phyloP scores from a whole-genome alignment of 1,139 yeast genomes.

The Arxiozyma slooffiae region DNA sequence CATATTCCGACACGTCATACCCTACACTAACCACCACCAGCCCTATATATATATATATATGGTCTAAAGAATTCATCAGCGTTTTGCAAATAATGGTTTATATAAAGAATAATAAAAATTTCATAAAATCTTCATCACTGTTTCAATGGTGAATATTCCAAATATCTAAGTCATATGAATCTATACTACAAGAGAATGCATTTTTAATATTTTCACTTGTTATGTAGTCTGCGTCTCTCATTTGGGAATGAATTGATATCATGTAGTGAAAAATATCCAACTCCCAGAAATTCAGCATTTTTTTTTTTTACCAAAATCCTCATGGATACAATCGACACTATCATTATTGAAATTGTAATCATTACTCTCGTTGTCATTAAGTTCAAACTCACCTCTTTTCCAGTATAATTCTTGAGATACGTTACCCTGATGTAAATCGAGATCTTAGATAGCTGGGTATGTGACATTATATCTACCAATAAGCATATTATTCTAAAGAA shows the following conservation, averaged over 20 bases:
- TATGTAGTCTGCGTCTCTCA: conserved; percentile 67
- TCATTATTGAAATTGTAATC: too few species aligned
- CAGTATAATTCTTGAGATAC: conserved; percentile 84
- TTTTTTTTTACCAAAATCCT: conserved; percentile 46
- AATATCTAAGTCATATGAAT: conserved; percentile 65
- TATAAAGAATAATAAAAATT: conserved; percentile 55
- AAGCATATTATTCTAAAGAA: conserved; percentile 74
- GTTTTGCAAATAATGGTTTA: conserved; percentile 49
- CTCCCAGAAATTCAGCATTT: conserved; percentile 52
- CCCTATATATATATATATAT: conserved; percentile 65
- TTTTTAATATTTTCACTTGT: conserved; percentile 60
- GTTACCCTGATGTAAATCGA: conserved; percentile 88
- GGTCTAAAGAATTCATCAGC: conserved; percentile 61
- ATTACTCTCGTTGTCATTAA: conserved; percentile 15
- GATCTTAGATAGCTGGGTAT: conserved; percentile 74
- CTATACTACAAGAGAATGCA: conserved; percentile 69
- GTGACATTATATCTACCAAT: conserved; percentile 52
- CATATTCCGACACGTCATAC: conserved; percentile 81
- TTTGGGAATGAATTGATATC: conserved; percentile 85
- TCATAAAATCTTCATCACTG: conserved; percentile 53
- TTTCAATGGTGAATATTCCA: conserved; percentile 79
- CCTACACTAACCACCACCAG: conserved; percentile 73
- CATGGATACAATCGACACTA: too few species aligned
- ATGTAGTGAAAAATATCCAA: conserved; percentile 78
- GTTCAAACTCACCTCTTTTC: conserved; percentile 50